Conservation (phyloP, 495 filamentous ascomycete species). For the Cudoniella acicularis region DNA sequence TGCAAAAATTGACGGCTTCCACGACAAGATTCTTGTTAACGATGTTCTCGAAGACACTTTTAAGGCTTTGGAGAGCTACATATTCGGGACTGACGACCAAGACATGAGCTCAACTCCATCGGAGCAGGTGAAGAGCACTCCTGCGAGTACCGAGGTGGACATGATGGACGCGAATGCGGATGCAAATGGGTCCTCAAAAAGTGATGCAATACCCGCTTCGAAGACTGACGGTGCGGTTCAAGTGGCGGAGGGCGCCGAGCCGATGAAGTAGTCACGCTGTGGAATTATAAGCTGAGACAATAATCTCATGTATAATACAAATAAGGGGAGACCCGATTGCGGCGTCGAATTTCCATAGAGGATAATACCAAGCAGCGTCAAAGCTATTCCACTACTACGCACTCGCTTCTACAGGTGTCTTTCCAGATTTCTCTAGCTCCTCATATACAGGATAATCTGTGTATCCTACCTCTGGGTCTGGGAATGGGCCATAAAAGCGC, state of each 20-base stretch:
- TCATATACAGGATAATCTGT: conserved; percentile 45
- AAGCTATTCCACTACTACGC: background rate
- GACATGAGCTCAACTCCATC: background rate
- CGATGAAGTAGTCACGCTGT: background rate
- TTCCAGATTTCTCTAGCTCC: conserved; percentile 14
- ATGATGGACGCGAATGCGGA: background rate
- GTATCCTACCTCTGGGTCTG: conserved; percentile 53
- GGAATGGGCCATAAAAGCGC: conserved; percentile 53
- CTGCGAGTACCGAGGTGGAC: background rate
- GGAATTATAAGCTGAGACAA: background rate
- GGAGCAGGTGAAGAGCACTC: background rate
- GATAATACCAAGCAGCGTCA: background rate
- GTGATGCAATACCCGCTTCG: background rate
- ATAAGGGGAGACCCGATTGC: background rate
- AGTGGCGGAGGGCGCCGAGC: background rate
- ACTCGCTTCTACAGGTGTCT: conserved; percentile 6
- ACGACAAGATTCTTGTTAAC: conserved; percentile 65
- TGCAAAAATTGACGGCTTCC: conserved; percentile 51
- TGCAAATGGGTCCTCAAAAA: background rate
- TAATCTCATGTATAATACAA: background rate
- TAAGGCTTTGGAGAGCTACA: conserved; percentile 27
- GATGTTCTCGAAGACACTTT: conserved; percentile 69
- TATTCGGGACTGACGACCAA: conserved; percentile 17
- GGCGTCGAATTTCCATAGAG: background rate
- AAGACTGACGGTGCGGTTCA: too few species aligned